Percentiles rank a stretch among this genome's conserved stretches.
Conservation (phyloP, 768 basidiomycete species). For the Lactarius quietus region DNA sequence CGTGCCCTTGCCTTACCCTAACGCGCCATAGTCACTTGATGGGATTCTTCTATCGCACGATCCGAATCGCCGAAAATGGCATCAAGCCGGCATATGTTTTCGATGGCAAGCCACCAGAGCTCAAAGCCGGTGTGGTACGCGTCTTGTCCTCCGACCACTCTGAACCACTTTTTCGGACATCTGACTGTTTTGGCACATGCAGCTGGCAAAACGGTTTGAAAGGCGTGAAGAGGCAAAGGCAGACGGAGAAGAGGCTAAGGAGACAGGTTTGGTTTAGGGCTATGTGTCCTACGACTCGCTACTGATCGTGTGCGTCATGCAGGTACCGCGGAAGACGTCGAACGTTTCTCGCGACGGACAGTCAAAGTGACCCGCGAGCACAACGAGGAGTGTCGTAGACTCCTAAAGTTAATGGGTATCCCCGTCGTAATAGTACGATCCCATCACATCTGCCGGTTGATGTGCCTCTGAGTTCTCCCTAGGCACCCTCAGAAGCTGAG, state of each 20-base stretch:
- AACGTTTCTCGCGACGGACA: slow-evolving; percentile 82
- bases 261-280: slow-evolving; percentile 54
- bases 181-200: not conserved
- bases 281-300: not conserved
- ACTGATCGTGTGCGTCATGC: slow-evolving; percentile 5
- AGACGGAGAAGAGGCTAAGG: slow-evolving; percentile 94
- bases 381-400: slow-evolving; percentile 88
- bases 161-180: no score
- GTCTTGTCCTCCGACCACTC: not conserved
- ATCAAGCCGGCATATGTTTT: slow-evolving; percentile 98
- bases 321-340: slow-evolving; percentile 90
- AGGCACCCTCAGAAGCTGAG: slow-evolving; percentile 99
- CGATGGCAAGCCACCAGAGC: slow-evolving; percentile 95
- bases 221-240: slow-evolving; percentile 89
- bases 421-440: slow-evolving; percentile 82
- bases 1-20: not conserved
- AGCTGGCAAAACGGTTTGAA: slow-evolving; percentile 98
- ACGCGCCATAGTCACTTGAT: slow-evolving; percentile 69
- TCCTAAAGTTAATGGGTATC: slow-evolving; percentile 94
- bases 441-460: not conserved
- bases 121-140: slow-evolving; percentile 96
- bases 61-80: slow-evolving; percentile 97
- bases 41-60: slow-evolving; percentile 98
- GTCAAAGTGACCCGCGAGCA: slow-evolving; percentile 95
- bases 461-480: slow-evolving; percentile 4